Base-by-base conservation (phyloP, 106 monocot genomes). In the Allium sativum region DNA sequence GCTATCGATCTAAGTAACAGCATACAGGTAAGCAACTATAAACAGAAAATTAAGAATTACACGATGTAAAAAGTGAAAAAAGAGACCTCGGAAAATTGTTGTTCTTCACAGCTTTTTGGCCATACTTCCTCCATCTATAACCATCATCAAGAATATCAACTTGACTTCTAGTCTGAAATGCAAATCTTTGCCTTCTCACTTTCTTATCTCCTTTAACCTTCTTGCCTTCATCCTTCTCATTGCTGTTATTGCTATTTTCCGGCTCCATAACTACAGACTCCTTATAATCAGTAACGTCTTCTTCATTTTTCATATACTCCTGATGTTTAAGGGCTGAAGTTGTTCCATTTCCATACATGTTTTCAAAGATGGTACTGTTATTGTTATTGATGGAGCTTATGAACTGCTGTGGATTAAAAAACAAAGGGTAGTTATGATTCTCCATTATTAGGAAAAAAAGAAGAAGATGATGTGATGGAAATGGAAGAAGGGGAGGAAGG, bases 41-140 rank as follows among this genome's bases (percentile, higher is more conserved):
- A 31, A 31, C 5, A 31, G 1, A 31, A 31, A 31, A 31, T 31
- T 31, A 31, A 31, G 31, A 31, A 31, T 31, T 31, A 31, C 5
- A 31, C 5, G 31, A 31, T 31, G 4, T 50, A 3, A 50, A 50
- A 6, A 11, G 48, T 6, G 15, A 11, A 7, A 12, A 15, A 50
- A 50, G 15, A 44, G 44, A 93, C 93, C 93, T 89, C 46, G 93
- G 93, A 48, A 89, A 89, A 22, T 72, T 89, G 70, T 94, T 85
- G 74, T 94, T 86, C 83, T 94, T 94, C 11, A 94, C 93, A 22
- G 85, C 80, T 67, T 94, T 94, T 74, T 89, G 93, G 8, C 93
- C 93, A 58, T 94, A 94, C 76, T 94, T 94, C 76, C 93, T 94
- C 93, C 93, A 94, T 14, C 93, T 75, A 57, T 94, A 94, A 2